phyloP scores from a whole-genome alignment of 441 rosid genomes.

The Gossypium trilobum region DNA sequence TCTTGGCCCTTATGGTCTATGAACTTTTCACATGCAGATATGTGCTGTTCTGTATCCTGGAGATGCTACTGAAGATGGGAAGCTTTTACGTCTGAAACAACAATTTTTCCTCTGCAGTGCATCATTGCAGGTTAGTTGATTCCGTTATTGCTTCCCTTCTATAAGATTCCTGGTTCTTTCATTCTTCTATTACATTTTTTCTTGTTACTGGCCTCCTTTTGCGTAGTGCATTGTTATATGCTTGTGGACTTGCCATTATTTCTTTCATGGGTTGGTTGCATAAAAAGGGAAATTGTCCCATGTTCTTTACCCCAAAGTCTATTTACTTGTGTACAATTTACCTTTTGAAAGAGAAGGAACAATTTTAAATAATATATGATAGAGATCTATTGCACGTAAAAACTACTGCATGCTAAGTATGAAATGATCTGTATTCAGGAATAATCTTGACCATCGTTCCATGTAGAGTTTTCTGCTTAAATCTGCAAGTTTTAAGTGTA shows the following conservation, averaged over 20 bases:
- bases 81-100: slow-evolving; percentile 89
- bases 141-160: slow-evolving; percentile 14
- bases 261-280: background rate
- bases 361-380: background rate
- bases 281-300: background rate
- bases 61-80: slow-evolving; percentile 91
- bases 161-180: slow-evolving; percentile 14
- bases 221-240: background rate
- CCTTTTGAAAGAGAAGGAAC: background rate
- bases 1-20: slow-evolving; percentile 2
- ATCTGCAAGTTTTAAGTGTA: background rate
- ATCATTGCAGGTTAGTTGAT: slow-evolving; percentile 77
- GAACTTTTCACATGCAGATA: slow-evolving; percentile 41
- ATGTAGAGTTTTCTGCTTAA: background rate
- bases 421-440: background rate
- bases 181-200: background rate
- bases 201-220: background rate
- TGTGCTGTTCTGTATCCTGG: slow-evolving; percentile 98
- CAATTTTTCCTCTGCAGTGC: slow-evolving; percentile 97
- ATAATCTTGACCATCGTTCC: background rate
- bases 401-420: background rate
- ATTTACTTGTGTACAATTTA: background rate
- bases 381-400: background rate
- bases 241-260: background rate
- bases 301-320: background rate